phyloP scores from a whole-genome alignment of 768 basidiomycete genomes.

The Gloeostereum incarnatum region DNA sequence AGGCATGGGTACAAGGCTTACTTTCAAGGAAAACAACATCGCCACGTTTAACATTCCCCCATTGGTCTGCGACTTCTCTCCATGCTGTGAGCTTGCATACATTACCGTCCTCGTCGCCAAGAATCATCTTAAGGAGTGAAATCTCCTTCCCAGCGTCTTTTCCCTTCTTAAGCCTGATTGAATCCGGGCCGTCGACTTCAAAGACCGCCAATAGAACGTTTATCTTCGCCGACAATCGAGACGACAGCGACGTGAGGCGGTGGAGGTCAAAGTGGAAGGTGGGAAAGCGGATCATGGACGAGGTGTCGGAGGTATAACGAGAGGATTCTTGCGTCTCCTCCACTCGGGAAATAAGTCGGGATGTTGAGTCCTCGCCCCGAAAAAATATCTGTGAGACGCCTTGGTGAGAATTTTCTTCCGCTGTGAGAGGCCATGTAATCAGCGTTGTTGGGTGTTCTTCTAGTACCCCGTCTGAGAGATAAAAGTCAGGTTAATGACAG shows the following conservation, averaged over 20 bases:
- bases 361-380: conserved; percentile 5
- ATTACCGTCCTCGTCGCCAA: conserved; percentile 63
- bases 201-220: conserved; percentile 55
- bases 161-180: conserved; percentile 59
- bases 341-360: conserved; percentile 14
- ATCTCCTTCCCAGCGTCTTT: conserved; percentile 62
- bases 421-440: conserved; percentile 53
- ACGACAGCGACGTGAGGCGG: conserved; percentile 42
- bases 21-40: conserved; percentile 68
- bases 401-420: conserved; percentile 10
- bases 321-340: conserved; percentile 31
- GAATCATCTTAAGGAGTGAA: conserved; percentile 55
- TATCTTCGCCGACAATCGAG: conserved; percentile 16
- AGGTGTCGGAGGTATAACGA: conserved; percentile 50
- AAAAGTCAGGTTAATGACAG: conserved; percentile 4
- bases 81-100: conserved; percentile 72
- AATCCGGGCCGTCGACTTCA: conserved; percentile 72
- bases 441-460: too few relatives aligned
- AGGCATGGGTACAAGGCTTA: conserved; percentile 25
- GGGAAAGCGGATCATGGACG: conserved; percentile 68
- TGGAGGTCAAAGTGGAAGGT: conserved; percentile 67
- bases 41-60: conserved; percentile 63
- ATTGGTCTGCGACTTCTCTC: conserved; percentile 65
- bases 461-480: conserved; percentile 27
- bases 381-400: conserved; percentile 4